A percentile compares a stretch with the other conserved stretches of the same genome.
Conservation (phyloP, 371 early-diverging fungal species). For the Saksenaea vasiformis region DNA sequence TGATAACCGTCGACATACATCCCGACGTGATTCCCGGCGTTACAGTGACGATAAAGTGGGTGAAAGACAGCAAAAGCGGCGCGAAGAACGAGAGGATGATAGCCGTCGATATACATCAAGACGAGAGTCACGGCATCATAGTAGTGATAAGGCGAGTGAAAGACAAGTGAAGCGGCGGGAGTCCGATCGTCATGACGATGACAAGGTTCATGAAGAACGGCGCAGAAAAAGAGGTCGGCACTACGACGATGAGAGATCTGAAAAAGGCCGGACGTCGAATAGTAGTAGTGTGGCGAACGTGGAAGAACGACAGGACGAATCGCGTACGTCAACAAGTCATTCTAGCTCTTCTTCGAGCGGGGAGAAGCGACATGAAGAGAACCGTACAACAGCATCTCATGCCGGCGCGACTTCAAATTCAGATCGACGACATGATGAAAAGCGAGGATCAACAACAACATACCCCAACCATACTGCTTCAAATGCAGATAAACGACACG, state of each 20-base stretch:
- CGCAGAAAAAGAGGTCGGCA: slow-evolving; percentile 5
- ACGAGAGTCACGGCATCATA: slow-evolving; percentile 6
- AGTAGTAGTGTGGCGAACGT: slow-evolving; percentile 3
- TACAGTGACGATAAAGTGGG: background rate
- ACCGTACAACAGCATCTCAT: background rate
- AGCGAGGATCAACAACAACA: background rate
- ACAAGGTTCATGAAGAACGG: slow-evolving; percentile 1
- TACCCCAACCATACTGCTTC: background rate
- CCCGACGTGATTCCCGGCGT: slow-evolving; percentile 4
- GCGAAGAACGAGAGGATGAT: background rate
- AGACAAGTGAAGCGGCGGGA: background rate
- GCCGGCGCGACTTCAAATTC: background rate
- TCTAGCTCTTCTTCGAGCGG: background rate
- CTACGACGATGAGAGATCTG: background rate
- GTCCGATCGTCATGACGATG: slow-evolving; percentile 4
- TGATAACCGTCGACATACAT: slow-evolving; percentile 4
- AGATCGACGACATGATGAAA: background rate
- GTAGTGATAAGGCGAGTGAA: background rate
- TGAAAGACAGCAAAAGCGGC: background rate
- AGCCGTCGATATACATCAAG: background rate
- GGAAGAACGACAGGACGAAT: background rate
- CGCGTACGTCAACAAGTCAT: background rate
- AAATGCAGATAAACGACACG: background rate
- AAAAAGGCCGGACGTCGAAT: background rate
- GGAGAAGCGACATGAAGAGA: background rate